Base-by-base conservation (phyloP, 805 yeast species). In the Candida manassasensis region DNA sequence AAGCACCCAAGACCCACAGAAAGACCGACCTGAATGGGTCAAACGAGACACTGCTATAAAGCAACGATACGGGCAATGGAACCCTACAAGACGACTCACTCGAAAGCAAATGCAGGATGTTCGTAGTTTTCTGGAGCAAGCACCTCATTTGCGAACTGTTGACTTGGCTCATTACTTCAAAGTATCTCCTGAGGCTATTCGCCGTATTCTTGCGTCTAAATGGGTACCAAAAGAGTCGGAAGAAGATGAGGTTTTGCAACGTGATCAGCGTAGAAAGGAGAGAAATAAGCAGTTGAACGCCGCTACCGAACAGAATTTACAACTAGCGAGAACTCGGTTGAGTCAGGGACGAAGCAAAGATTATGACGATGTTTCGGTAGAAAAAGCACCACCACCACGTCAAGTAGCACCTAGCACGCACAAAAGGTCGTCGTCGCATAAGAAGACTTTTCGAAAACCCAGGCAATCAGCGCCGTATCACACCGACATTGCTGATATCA, bases 171-270 rank as follows among this genome's bases (percentile, higher is more conserved):
- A 71, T 21, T 72, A 71, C 50, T 88, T 82, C 57, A 64, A 72
- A 32, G 70, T 86, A 4, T 82, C 93, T 1, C 90, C 94, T 1
- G 94, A 88, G 45, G 84, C 89, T 0, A 73, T 88, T 2, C 66
- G 95, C 39, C 72, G 95, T 43, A 86, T 89, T 13, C 53, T 89
- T 44, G 79, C 77, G 52, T 79, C 90, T 4, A 76, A 71, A 25
- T 89, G 95, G 94, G 59, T 54, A 12, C 95, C 96, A 0, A 65
- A 57, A 4, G 69, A 62, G 1, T 69, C 67, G n/a, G 84, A 80
- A 40, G 71, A 64, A 26, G 68, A 56, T 4, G 55, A 49, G 19
- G 52, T 71, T 12, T 56, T 64, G 21, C 58, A 59, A 12, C 68
- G 90, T 42, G 82, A 85, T 79, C 55, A 53, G 29, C 47, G 42